phyloP scores from a whole-genome alignment of 257 asterid genomes.

The Hygrophila difformis region DNA sequence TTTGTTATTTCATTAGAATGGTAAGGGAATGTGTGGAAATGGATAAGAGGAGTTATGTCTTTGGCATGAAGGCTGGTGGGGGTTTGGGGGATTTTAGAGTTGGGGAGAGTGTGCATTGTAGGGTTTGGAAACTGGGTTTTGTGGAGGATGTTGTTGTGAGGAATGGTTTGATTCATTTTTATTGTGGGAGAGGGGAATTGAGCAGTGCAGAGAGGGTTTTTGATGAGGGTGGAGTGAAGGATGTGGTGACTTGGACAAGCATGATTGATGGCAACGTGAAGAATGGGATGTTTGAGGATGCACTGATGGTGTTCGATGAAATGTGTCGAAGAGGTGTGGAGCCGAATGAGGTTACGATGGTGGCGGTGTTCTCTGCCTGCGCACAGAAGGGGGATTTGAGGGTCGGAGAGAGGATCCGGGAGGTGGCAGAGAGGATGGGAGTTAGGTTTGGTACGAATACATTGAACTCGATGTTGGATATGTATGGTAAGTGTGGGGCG shows the following conservation, averaged over 20 bases:
- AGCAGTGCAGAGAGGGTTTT: conserved; percentile 36
- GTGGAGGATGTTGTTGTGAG: conserved; percentile 46
- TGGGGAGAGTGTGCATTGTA: conserved; percentile 47
- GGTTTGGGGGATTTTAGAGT: conserved; percentile 30
- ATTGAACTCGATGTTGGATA: conserved; percentile 66
- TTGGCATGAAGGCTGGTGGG: conserved; percentile 51
- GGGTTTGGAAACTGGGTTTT: conserved; percentile 61
- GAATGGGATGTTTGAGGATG: conserved; percentile 50
- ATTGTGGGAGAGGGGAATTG: conserved; percentile 36
- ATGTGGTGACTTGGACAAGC: conserved; percentile 84
- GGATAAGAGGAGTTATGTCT: conserved; percentile 67
- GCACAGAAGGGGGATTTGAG: conserved; percentile 52
- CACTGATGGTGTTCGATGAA: conserved; percentile 47
- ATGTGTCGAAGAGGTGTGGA: conserved; percentile 45
- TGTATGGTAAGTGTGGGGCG: conserved; percentile 66
- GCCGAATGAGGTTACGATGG: conserved; percentile 73
- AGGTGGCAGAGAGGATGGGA: conserved; percentile 31
- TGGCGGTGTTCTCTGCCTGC: conserved; percentile 59
- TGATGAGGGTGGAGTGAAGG: conserved; percentile 40
- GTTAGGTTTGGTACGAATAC: conserved; percentile 34
- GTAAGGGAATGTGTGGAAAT: conserved; percentile 38
- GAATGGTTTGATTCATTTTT: conserved; percentile 63
- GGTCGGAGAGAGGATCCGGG: conserved; percentile 36
- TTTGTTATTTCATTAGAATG: conserved; percentile 49
- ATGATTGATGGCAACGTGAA: conserved; percentile 58